Evolutionary conservation across 192 early-diverging fungal genomes (phyloP), one percentile per base, ranked within the genome.

Genomic region (Mortierella claussenii): DNA sequence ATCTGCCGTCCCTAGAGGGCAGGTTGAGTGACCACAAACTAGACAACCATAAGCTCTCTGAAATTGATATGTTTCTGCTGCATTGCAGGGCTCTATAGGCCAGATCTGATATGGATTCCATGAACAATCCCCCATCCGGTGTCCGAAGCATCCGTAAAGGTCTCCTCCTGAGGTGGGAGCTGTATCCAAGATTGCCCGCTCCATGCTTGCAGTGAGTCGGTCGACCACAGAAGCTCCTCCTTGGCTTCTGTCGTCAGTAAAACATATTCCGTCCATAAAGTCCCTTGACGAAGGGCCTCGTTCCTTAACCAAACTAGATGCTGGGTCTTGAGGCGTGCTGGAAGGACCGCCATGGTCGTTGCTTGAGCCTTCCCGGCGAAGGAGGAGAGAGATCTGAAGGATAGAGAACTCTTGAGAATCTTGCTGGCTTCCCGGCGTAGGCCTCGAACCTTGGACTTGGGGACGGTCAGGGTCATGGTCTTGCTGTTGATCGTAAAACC

Each of bases 231-330:
- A 36, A 61, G 33, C 3, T 69, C 34, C 15, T 58, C 56, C 15
- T 17, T 13, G 0, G 67, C 67, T 15, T 43, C 1, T 12, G 28
- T 28, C 6, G 12, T 45, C 0, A 69, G 37, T 0, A 12, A 9
- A 0, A 68, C 49, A 0, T 24, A 42, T 30, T 60, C 56, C n/a
- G 33, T 43, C 55, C 65, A 68, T n/a, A 10, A 18, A 0, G 67
- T n/a, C 15, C 2, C 17, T 23, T 55, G 20, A 1, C 47, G 24
- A 0, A 81, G 48, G 2, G 52, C 46, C 4, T 46, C 34, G 30
- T 81, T 81, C 73, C 71, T 81, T 54, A 60, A 53, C 0, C 31
- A 11, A 2, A 81, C 17, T 0, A 81, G 73, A 24, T 43, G 20
- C 8, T 46, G 59, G 0, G 74, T 68, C 33, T 65, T 68, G 0